These are phyloP conservation scores for Osmanthus fragrans DNA, from an alignment of 257 asterid species.

Conservation along the genomic window DNA sequence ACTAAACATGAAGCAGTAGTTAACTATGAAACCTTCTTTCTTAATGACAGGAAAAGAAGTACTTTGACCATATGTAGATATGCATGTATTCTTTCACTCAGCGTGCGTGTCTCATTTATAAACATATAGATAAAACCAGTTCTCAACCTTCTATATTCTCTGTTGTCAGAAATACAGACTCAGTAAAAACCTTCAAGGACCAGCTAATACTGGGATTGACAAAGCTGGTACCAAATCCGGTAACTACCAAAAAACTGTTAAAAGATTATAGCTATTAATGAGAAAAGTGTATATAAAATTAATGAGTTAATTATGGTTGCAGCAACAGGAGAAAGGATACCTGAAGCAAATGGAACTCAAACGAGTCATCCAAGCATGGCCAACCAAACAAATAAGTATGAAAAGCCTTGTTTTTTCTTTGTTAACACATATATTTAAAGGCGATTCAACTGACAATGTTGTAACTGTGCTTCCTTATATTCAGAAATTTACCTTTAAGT, in stretches of 20 bases:
- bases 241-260: conserved; percentile 8
- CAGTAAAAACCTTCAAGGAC: conserved; percentile 78
- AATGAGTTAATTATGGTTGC: conserved; percentile 31
- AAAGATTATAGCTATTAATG: background rate
- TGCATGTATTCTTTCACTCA: background rate
- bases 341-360: conserved; percentile 41
- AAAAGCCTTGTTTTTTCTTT: background rate
- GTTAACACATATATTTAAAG: background rate
- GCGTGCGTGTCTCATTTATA: background rate
- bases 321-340: conserved; percentile 59
- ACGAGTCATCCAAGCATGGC: conserved; percentile 42
- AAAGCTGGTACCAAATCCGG: conserved; percentile 53
- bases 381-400: conserved; percentile 56
- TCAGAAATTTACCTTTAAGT: conserved; percentile 64
- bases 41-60: no score
- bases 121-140: background rate
- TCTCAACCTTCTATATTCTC: conserved; percentile 20
- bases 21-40: background rate
- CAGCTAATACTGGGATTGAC: conserved; percentile 52
- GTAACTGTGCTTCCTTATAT: conserved; percentile 5
- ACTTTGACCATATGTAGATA: no score
- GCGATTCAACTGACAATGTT: conserved; percentile 17
- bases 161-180: conserved; percentile 77
- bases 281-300: conserved; percentile 9
- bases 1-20: background rate